A percentile compares a stretch with the other conserved stretches of the same genome.
Conservation (phyloP, 2,329 filamentous ascomycete genomes). For the Ceratocystis huliohia region DNA sequence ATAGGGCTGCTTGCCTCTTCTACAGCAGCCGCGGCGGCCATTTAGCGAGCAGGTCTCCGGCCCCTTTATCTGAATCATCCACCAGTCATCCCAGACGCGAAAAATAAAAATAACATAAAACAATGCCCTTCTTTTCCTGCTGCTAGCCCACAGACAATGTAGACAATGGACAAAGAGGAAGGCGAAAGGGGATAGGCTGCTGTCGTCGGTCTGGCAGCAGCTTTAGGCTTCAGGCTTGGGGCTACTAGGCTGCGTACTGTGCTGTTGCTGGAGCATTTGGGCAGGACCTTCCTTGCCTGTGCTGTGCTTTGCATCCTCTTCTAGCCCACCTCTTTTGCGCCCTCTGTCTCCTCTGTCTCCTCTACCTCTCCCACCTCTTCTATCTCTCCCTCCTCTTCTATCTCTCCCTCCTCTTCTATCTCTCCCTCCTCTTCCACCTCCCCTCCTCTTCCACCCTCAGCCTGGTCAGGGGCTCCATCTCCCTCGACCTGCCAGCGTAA, state of each 20-base stretch:
- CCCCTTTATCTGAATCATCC: too few species aligned
- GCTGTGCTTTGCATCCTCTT: neutral
- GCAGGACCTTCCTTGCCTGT: neutral
- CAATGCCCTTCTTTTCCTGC: neutral
- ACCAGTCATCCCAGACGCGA: neutral
- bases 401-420: neutral
- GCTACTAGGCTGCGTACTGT: too few species aligned
- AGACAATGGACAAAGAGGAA: neutral
- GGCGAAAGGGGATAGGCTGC: neutral
- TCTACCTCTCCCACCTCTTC: neutral
- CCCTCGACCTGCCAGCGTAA: neutral
- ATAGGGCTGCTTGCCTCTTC: neutral
- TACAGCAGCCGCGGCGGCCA: neutral
- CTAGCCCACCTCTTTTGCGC: neutral
- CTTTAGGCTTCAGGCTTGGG: too few species aligned
- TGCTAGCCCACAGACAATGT: neutral
- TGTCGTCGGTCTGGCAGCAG: too few species aligned
- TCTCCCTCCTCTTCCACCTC: neutral
- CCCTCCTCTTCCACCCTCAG: neutral
- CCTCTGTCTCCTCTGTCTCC: too few species aligned
- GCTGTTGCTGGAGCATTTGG: too few species aligned
- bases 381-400: neutral
- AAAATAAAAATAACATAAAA: neutral
- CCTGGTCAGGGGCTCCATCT: neutral
- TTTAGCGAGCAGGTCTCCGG: too few species aligned